Conservation (phyloP, 2,329 filamentous ascomycete species). For the Blastomyces parvus region DNA sequence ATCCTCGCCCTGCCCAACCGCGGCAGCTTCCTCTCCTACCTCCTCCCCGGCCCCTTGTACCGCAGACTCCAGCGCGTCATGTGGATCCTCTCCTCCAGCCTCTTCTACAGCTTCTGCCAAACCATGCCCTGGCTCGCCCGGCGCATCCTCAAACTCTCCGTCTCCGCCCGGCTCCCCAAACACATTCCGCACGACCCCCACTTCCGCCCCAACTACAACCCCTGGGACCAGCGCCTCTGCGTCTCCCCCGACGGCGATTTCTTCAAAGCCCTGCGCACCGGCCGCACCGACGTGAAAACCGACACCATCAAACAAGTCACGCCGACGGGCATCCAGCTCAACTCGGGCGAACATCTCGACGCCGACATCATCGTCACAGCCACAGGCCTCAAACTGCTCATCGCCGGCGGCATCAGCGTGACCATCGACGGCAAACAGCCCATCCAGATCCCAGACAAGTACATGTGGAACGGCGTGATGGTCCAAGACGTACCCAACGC, state of each 20-base stretch:
- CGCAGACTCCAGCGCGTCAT: conserved; percentile 36
- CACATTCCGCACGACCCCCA: conserved; percentile 49
- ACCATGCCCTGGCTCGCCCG: conserved; percentile 45
- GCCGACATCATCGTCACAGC: conserved; percentile 39
- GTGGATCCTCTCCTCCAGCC: conserved; percentile 39
- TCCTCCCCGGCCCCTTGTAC: conserved; percentile 30
- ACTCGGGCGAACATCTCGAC: conserved; percentile 33
- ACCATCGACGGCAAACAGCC: conserved; percentile 30
- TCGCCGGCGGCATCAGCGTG: conserved; percentile 30
- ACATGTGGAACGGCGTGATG: conserved; percentile 37
- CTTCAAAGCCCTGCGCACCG: conserved; percentile 43
- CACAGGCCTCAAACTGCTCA: conserved; percentile 35
- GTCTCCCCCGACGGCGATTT: conserved; percentile 55
- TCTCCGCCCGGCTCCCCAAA: conserved; percentile 45
- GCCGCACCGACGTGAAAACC: conserved; percentile 47
- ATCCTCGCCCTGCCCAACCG: conserved; percentile 47
- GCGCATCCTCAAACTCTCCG: conserved; percentile 38
- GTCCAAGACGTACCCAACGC: conserved; percentile 38
- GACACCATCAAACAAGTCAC: conserved; percentile 46
- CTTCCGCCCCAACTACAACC: conserved; percentile 56
- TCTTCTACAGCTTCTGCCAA: conserved; percentile 46
- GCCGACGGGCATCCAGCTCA: conserved; percentile 40
- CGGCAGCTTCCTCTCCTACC: conserved; percentile 28
- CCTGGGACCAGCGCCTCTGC: conserved; percentile 68
- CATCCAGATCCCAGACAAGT: conserved; percentile 28